Conservation (phyloP, 2,329 filamentous ascomycete genomes). For the Geosmithia flava region DNA sequence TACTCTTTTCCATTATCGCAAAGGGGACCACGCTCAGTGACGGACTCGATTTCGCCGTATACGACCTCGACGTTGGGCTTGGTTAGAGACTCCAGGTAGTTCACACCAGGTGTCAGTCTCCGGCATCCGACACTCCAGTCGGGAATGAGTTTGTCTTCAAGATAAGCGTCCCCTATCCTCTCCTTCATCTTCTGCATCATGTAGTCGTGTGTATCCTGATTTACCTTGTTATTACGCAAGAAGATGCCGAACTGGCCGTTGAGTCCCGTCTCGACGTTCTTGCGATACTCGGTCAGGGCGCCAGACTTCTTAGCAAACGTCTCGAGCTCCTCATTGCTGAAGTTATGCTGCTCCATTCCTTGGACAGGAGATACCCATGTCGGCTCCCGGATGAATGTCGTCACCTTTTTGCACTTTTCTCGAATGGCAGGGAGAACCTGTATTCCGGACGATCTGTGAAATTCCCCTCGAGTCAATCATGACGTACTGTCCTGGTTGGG, state of each 20-base stretch:
- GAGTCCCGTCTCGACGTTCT: constrained; percentile 28
- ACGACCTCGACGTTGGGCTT: constrained; percentile 34
- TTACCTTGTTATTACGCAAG: constrained; percentile 24
- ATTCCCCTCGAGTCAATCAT: neutral
- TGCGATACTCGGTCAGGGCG: constrained; percentile 24
- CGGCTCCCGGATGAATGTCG: constrained; percentile 35
- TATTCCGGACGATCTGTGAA: constrained; percentile 20
- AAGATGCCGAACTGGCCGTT: constrained; percentile 34
- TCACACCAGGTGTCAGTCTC: constrained; percentile 34
- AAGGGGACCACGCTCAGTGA: constrained; percentile 32
- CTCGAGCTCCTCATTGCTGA: constrained; percentile 22
- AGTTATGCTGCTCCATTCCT: constrained; percentile 28
- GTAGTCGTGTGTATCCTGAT: constrained; percentile 23
- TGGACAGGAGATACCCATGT: constrained; percentile 34
- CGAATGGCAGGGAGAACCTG: constrained; percentile 27
- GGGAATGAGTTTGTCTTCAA: constrained; percentile 38
- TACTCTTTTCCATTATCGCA: constrained; percentile 33
- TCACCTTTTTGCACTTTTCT: constrained; percentile 23
- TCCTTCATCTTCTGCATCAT: constrained; percentile 25
- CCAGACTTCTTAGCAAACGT: constrained; percentile 26
- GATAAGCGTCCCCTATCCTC: constrained; percentile 26
- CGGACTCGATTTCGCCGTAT: constrained; percentile 18
- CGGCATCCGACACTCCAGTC: constrained; percentile 33
- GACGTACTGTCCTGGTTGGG: neutral
- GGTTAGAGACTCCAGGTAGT: constrained; percentile 33